phyloP scores from a whole-genome alignment of 1,284 basidiomycete species.

The Rhodotorula mucilaginosa region DNA sequence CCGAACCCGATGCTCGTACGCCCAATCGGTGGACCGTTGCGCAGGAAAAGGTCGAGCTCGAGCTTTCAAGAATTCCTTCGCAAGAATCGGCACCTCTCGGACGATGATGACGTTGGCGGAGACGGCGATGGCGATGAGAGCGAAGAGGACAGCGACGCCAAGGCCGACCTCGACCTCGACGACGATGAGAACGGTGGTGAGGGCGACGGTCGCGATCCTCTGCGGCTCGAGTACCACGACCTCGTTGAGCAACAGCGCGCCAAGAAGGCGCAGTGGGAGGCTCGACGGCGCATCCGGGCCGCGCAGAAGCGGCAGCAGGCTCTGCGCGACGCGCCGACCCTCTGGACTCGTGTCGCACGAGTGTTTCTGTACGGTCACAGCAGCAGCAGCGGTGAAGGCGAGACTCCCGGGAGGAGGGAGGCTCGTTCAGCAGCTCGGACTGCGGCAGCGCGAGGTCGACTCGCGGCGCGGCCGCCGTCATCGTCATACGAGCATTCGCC shows the following conservation, averaged over 20 bases:
- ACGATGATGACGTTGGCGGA: background rate
- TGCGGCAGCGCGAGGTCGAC: no score
- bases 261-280: slow-evolving; percentile 18
- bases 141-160: slow-evolving; percentile 10
- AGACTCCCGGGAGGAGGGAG: background rate
- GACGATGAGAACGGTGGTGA: background rate
- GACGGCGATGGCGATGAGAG: slow-evolving; percentile 8
- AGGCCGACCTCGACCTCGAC: background rate
- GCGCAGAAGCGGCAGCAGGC: background rate
- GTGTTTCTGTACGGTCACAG: background rate
- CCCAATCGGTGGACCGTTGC: slow-evolving; percentile 3
- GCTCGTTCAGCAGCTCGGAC: no score
- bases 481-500: background rate
- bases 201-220: background rate
- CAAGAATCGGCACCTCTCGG: background rate
- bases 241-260: slow-evolving; percentile 26
- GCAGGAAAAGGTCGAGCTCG: background rate
- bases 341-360: background rate
- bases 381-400: background rate
- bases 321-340: background rate
- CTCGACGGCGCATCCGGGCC: background rate
- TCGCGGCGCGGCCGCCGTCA: no score
- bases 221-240: slow-evolving; percentile 19
- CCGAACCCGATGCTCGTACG: slow-evolving; percentile 31
- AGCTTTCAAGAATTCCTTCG: slow-evolving; percentile 30